Evolutionary conservation across 768 basidiomycete species (phyloP), one percentile per base, ranked within the genome.

Genomic region (Clavaria fumosa): DNA sequence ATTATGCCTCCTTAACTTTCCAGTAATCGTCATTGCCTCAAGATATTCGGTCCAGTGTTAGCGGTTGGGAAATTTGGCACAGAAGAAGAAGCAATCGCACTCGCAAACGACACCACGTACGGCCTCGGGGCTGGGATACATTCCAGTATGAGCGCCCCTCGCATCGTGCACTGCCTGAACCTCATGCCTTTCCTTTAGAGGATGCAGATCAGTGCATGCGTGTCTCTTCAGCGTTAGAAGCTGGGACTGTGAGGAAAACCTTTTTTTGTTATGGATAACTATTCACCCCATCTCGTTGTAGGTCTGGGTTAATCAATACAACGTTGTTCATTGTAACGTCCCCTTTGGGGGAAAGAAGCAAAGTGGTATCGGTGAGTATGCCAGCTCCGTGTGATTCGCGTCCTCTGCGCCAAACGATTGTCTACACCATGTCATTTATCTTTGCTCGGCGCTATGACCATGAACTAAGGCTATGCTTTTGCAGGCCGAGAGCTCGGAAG

Each of bases 291-390:
- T 23, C 19, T 33, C 22, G 34, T 23, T 23, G 19, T 20, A 83
- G 78, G 79, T 88, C 28, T 95, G 90, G 89, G 70, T 90, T 42
- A 96, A 96, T 56, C 78, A 86, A 50, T 91, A 89, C 59, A 82
- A 79, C 50, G 28, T 81, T 9, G 55, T 93, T 39, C 70, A 72
- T 58, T 85, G 84, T 54, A 86, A 91, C 42, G 78, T 89, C 31
- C 93, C 93, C 1, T 96, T 96, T 50, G 91, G 93, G 24, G 93
- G 91, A 17, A 93, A 83, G 64, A 93, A 91, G 59, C 80, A 85
- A 53, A 84, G 81, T 30, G 89, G 89, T 37, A 76, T 84, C 50
- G 79, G 83, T 81, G 47, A 41, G 69, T n/a, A n/a, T n/a, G n/a
- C n/a, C n/a, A n/a, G n/a, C n/a, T n/a, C n/a, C n/a, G n/a, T n/a